A percentile compares a stretch with the other conserved stretches of the same genome.
Evolutionary conservation across 768 basidiomycete genomes (phyloP).

Genomic region (Tylopilus rubrobrunneus): DNA sequence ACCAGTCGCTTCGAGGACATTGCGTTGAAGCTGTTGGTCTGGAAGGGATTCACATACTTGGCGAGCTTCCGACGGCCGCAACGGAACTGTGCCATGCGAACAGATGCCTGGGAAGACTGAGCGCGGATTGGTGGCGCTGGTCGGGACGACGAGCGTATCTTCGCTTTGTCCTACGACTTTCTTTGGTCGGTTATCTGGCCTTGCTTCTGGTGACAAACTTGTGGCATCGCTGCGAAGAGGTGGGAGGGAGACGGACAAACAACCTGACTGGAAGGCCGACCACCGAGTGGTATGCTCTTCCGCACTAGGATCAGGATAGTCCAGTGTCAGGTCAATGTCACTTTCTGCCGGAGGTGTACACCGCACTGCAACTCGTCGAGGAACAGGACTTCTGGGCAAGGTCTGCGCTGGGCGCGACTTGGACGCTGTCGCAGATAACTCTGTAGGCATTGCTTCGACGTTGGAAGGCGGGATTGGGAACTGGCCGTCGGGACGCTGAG

Average conservation of each 20-base stretch:
- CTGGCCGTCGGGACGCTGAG: background rate
- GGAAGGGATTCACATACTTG: no score
- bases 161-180: background rate
- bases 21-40: background rate
- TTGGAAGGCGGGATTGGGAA: background rate
- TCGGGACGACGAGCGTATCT: background rate
- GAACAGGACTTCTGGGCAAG: background rate
- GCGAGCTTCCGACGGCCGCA: background rate
- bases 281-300: conserved; percentile 11
- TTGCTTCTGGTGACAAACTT: background rate
- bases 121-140: background rate
- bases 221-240: background rate
- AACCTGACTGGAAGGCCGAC: conserved; percentile 27
- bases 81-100: background rate
- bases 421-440: background rate
- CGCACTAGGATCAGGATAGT: background rate
- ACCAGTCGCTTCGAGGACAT: background rate
- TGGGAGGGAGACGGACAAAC: conserved; percentile 13
- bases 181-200: background rate
- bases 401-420: background rate
- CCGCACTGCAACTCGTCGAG: background rate
- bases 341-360: background rate
- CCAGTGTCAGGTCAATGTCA: conserved; percentile 10
- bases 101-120: background rate
- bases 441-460: background rate